Evolutionary conservation across 129 eudicot genomes (phyloP), one percentile per base, ranked within the genome.

Genomic region (Ambrosia artemisiifolia): DNA sequence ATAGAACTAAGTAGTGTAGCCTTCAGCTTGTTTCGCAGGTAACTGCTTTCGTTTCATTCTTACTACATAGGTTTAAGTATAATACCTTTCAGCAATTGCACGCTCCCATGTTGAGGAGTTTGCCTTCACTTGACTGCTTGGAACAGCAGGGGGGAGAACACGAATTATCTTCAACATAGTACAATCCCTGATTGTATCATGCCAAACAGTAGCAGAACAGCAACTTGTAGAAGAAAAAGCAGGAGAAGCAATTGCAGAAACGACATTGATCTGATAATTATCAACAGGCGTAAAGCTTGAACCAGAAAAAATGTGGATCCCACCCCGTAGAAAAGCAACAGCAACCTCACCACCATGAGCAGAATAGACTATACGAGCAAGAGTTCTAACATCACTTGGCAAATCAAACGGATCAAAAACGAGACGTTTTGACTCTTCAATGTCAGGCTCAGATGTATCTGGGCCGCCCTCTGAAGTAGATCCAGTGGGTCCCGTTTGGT

Each of bases 291-390:
- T 80, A 70, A 85, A 90, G 85, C 78, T 83, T 67, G 89, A 82
- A 34, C 99, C 97, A 65, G 99, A 86, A 72, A 94, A 94, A 44
- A 94, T 86, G 69, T 94, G 99, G 40, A 94, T 90, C 63, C 88
- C 95, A 10, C 98, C 96, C 65, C 89, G 84, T 64, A 94, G 76
- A 83, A 94, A 94, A 70, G 99, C 90, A 76, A 90, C 95, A 47
- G 99, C 97, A 66, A 94, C 87, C 88, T 94, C 99, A 75, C 99
- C 99, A 9, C 99, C 97, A 71, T 94, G 99, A 75, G 99, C 99
- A 81, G 97, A 90, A 71, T 94, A 94, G 36, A 89, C 91, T 18
- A 94, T 90, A 0, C 96, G 91, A 65, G 99, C 99, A 79, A 94
- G 97, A 50, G 91, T 84, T 82, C 99, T 86, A 56, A 94, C 88